Evolutionary conservation across 179 eudicot genomes (phyloP).

Genomic region (Patellifolia procumbens): DNA sequence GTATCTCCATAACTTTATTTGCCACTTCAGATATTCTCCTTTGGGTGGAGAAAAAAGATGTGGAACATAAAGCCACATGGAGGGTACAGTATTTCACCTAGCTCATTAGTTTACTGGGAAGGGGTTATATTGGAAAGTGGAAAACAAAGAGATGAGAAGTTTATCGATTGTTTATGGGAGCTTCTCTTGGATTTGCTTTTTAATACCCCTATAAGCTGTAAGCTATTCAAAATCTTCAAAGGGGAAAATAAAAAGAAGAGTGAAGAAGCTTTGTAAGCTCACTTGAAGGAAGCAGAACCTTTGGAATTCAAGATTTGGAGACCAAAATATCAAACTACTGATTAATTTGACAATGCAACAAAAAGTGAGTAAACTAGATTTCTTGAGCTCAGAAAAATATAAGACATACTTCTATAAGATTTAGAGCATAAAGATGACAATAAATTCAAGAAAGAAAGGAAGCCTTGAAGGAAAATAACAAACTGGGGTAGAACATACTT

Average conservation of each 20-base stretch:
- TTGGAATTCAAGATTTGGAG: neutral
- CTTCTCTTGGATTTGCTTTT: neutral
- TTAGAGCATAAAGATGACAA: neutral
- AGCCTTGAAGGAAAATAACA: conserved; percentile 7
- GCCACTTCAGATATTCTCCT: neutral
- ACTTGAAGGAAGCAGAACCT: neutral
- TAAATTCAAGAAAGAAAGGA: neutral
- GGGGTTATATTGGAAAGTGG: neutral
- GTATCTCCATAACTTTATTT: too few relatives aligned
- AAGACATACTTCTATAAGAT: neutral
- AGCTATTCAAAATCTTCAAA: neutral
- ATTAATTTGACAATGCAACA: neutral
- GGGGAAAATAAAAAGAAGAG: neutral
- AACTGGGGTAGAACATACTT: conserved; percentile 53
- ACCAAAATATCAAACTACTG: neutral
- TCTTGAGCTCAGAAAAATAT: neutral
- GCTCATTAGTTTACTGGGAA: neutral
- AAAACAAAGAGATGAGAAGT: neutral
- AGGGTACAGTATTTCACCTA: neutral
- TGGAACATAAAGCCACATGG: neutral
- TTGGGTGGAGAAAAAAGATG: neutral
- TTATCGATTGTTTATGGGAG: neutral
- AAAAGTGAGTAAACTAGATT: neutral
- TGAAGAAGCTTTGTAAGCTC: neutral
- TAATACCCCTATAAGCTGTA: neutral